Conservation (phyloP, 192 early-diverging fungal species). For the Cetraspora pellucida region DNA sequence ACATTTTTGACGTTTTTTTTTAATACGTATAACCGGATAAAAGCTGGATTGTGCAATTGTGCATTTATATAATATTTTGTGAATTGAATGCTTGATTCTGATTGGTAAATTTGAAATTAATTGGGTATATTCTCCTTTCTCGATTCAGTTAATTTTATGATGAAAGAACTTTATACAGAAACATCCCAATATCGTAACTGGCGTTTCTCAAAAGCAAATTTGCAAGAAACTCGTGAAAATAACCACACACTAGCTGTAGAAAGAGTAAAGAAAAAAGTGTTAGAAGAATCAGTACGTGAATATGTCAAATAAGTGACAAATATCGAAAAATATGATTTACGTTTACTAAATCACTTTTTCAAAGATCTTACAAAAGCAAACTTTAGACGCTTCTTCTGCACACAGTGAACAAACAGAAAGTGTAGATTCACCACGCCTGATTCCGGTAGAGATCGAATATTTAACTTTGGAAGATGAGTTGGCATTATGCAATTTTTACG, state of each 20-base stretch:
- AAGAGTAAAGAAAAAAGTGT: slow-evolving; percentile 58
- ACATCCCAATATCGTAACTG: slow-evolving; percentile 76
- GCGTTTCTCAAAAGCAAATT: slow-evolving; percentile 59
- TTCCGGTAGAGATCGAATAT: slow-evolving; percentile 45
- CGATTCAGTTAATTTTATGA: neutral
- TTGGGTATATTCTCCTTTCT: no score
- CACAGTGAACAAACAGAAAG: slow-evolving; percentile 5
- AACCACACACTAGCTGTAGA: slow-evolving; percentile 59
- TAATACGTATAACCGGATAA: no score
- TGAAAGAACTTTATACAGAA: slow-evolving; percentile 63
- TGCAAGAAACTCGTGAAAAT: slow-evolving; percentile 60
- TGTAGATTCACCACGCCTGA: slow-evolving; percentile 28
- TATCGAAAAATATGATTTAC: neutral
- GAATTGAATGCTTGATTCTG: no score
- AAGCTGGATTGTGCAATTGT: no score
- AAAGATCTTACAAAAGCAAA: slow-evolving; percentile 21
- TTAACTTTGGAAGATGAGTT: slow-evolving; percentile 56
- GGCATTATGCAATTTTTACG: slow-evolving; percentile 57
- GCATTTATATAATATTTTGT: no score
- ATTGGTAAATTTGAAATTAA: no score
- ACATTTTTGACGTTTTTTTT: neutral
- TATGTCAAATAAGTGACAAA: neutral
- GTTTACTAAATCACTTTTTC: neutral
- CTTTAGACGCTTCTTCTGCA: neutral
- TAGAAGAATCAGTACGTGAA: slow-evolving; percentile 55